Evolutionary conservation across 345 rosid genomes (phyloP).

Genomic region (Punica granatum): DNA sequence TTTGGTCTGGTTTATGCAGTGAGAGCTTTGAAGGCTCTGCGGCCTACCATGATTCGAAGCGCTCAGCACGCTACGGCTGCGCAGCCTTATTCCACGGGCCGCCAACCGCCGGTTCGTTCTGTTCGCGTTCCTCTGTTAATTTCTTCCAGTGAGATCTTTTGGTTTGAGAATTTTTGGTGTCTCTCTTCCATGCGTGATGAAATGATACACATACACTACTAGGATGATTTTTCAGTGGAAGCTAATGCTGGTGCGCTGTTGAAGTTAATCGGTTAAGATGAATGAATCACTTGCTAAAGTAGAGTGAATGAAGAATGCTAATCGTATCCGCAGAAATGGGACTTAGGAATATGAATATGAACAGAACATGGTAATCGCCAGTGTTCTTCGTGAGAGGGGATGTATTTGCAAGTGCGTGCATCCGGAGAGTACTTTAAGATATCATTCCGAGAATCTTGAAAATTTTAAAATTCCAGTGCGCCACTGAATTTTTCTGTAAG

Average conservation of each 20-base stretch:
- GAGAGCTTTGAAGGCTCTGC: conserved; percentile 40
- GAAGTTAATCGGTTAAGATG: not conserved
- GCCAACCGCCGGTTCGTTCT: conserved; percentile 39
- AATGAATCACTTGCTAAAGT: not conserved
- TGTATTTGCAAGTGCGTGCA: not conserved
- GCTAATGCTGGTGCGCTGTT: not conserved
- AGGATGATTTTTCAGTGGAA: not conserved
- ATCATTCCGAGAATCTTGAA: not conserved
- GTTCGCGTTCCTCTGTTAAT: not conserved
- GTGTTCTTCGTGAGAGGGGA: not conserved
- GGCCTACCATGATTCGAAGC: conserved; percentile 32
- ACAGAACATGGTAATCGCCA: not conserved
- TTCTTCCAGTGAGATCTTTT: conserved; percentile 1
- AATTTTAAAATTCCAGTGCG: not conserved
- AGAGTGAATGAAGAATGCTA: not conserved
- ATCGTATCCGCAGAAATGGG: not conserved
- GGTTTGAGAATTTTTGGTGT: conserved; percentile 7
- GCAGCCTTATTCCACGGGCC: conserved; percentile 36
- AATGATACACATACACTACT: too few species aligned
- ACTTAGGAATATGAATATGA: not conserved
- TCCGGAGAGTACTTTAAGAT: not conserved
- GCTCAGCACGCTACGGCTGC: conserved; percentile 47
- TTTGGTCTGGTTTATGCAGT: conserved; percentile 24
- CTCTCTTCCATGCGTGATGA: too few species aligned
- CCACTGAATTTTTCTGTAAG: not conserved